Percentiles rank a stretch among this genome's conserved stretches.
Conservation (phyloP, 2,329 filamentous ascomycete genomes). For the Botryotinia convoluta region DNA sequence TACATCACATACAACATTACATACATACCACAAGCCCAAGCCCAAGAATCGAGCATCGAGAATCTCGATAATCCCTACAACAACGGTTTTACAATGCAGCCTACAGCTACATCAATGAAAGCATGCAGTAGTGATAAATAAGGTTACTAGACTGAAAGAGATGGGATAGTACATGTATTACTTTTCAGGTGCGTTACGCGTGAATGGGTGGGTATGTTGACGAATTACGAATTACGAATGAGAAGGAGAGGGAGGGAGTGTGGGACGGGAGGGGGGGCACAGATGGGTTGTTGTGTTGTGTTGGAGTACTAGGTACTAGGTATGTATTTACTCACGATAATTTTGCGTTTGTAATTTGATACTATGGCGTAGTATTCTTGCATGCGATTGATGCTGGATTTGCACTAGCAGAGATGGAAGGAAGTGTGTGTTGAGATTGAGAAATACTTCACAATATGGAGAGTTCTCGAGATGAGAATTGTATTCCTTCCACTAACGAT, state of each 20-base stretch:
- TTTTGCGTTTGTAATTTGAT: background rate
- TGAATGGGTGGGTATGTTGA: background rate
- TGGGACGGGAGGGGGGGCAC: background rate
- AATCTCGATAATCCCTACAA: background rate
- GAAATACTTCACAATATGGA: background rate
- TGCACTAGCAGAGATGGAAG: background rate
- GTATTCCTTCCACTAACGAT: background rate
- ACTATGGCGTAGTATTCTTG: rapidly evolving
- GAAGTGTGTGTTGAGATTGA: background rate
- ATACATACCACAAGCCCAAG: too few relatives aligned
- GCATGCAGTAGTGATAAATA: too few relatives aligned
- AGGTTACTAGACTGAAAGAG: background rate
- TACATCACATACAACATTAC: too few relatives aligned
- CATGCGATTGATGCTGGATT: background rate
- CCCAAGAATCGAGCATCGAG: too few relatives aligned
- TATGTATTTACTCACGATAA: background rate
- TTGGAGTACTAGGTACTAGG: background rate
- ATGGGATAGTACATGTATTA: background rate
- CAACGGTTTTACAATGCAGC: background rate
- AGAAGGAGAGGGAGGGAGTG: too few relatives aligned
- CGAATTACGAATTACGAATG: too few relatives aligned
- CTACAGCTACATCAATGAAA: background rate
- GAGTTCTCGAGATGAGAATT: background rate
- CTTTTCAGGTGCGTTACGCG: background rate
- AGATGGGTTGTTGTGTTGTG: background rate